Conservation (phyloP, 1,284 basidiomycete genomes). For the Ganoderma meredithae region DNA sequence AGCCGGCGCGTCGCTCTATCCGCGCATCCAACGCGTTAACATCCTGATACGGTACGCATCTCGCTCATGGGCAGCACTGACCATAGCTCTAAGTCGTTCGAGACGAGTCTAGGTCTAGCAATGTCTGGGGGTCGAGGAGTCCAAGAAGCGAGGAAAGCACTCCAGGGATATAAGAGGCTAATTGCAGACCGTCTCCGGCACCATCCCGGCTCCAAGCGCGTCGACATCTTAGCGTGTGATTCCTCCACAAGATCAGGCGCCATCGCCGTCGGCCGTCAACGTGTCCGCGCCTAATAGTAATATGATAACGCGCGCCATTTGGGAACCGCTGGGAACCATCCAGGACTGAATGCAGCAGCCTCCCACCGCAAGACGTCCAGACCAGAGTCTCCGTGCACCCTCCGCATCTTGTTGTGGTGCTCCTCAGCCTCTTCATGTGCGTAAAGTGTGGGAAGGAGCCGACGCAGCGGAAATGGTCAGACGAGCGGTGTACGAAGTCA, state of each 20-base stretch:
- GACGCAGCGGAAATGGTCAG: background rate
- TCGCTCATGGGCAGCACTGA: constrained; percentile 22
- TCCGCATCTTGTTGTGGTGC: background rate
- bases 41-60: background rate
- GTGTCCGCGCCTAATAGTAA: background rate
- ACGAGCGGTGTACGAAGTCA: background rate
- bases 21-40: constrained; percentile 11
- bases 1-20: constrained; percentile 37
- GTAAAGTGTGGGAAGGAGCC: constrained; percentile 8
- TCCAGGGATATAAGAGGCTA: constrained; percentile 16
- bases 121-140: background rate
- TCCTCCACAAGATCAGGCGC: constrained; percentile 16
- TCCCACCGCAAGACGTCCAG: no score
- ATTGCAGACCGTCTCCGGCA: constrained; percentile 9
- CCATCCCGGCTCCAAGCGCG: background rate
- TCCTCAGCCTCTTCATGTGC: background rate
- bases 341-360: no score
- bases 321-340: no score
- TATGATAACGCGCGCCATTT: background rate
- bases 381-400: no score
- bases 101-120: constrained; percentile 1
- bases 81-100: constrained; percentile 31
- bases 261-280: background rate
- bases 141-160: constrained; percentile 10
- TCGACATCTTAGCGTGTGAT: constrained; percentile 18